Percentiles rank a stretch among this genome's conserved stretches.
Evolutionary conservation across 2,329 filamentous ascomycete species (phyloP).

Genomic region (Malbranchea zuffiana): DNA sequence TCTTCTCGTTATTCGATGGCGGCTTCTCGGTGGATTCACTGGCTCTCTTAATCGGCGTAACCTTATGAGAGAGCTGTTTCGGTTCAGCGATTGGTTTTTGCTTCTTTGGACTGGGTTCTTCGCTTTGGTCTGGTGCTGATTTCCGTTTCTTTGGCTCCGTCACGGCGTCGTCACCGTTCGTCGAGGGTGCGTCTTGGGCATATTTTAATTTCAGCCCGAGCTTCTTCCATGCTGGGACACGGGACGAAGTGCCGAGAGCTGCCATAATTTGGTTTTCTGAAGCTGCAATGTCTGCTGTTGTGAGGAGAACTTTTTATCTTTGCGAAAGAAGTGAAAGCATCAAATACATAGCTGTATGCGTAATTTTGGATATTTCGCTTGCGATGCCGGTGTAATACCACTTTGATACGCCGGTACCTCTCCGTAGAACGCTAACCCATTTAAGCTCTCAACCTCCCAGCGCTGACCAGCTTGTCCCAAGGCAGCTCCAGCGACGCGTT

Average conservation of each 20-base stretch:
- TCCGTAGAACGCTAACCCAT: slow-evolving; percentile 9
- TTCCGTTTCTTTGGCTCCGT: slow-evolving; percentile 6
- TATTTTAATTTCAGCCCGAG: slow-evolving; percentile 51
- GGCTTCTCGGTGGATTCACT: neutral
- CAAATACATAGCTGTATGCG: neutral
- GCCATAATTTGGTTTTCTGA: no score
- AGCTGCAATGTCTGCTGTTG: no score
- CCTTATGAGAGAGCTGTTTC: neutral
- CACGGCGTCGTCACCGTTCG: neutral
- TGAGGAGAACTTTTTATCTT: no score
- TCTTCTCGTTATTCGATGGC: slow-evolving; percentile 9
- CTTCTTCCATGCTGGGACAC: slow-evolving; percentile 49
- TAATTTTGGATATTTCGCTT: neutral
- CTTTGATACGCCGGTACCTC: neutral
- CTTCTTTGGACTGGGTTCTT: slow-evolving; percentile 16
- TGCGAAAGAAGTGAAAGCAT: neutral
- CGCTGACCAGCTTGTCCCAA: slow-evolving; percentile 7
- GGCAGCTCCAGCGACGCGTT: slow-evolving; percentile 12
- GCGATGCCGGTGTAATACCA: neutral
- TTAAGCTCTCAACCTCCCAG: slow-evolving; percentile 4
- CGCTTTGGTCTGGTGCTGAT: neutral
- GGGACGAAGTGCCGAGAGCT: slow-evolving; percentile 3
- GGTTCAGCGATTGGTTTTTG: slow-evolving; percentile 15
- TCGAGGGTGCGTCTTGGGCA: slow-evolving; percentile 23
- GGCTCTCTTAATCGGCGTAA: neutral